Percentiles rank a stretch among this genome's conserved stretches.
Evolutionary conservation across 1,284 basidiomycete species (phyloP).

Genomic region (Moesziomyces aphidis): DNA sequence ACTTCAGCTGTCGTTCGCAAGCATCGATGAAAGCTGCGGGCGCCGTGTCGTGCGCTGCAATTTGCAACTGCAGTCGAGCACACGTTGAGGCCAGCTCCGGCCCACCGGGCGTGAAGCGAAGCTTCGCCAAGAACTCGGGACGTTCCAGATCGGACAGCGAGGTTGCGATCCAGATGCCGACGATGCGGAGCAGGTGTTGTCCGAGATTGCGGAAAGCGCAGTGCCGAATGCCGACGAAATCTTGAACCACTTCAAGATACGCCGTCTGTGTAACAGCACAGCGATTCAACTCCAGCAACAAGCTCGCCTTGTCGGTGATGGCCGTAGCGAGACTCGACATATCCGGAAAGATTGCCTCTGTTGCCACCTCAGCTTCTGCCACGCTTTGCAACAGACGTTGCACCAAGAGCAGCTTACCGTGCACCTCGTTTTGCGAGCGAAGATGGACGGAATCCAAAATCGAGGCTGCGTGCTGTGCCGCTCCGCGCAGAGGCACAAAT

Average conservation of each 20-base stretch:
- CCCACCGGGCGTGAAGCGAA: conserved; percentile 20
- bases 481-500: conserved; percentile 27
- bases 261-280: conserved; percentile 51
- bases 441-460: conserved; percentile 14
- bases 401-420: conserved; percentile 48
- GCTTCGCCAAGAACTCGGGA: conserved; percentile 10
- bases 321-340: conserved; percentile 11
- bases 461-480: conserved; percentile 8
- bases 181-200: conserved; percentile 13
- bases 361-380: conserved; percentile 19
- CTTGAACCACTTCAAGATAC: conserved; percentile 49
- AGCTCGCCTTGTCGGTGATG: conserved; percentile 16
- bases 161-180: conserved; percentile 20
- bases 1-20: conserved; percentile 10
- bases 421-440: conserved; percentile 51
- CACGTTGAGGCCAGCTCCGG: conserved; percentile 29
- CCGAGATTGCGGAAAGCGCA: conserved; percentile 17
- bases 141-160: conserved; percentile 15
- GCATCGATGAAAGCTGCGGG: conserved; percentile 17
- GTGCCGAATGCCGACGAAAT: conserved; percentile 20
- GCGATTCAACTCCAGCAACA: conserved; percentile 35
- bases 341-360: conserved; percentile 9
- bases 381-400: conserved; percentile 40
- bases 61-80: conserved; percentile 27
- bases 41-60: conserved; percentile 3